phyloP scores from a whole-genome alignment of 805 yeast species.

The Maudiozyma serrabonitensis region DNA sequence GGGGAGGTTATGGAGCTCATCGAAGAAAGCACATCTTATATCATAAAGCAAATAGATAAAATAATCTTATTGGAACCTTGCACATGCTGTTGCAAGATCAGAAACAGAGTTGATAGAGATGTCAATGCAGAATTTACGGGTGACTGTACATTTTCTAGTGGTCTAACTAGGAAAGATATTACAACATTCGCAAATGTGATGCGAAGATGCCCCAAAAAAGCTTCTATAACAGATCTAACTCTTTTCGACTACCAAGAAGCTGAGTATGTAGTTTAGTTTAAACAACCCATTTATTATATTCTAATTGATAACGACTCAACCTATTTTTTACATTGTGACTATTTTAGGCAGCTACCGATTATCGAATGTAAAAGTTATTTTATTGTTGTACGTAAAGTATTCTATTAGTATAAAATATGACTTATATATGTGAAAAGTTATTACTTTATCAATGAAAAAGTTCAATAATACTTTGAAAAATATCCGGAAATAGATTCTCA shows the following conservation, averaged over 20 bases:
- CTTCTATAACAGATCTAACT: slow-evolving; percentile 12
- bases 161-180: slow-evolving; percentile 41
- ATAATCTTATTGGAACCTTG: slow-evolving; percentile 45
- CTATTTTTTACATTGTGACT: too few relatives aligned
- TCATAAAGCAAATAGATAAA: slow-evolving; percentile 25
- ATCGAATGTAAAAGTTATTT: too few relatives aligned
- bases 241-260: slow-evolving; percentile 14
- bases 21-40: slow-evolving; percentile 1
- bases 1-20: not conserved
- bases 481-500: not conserved
- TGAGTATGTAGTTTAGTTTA: slow-evolving; percentile 3
- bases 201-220: slow-evolving; percentile 4
- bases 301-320: too few relatives aligned
- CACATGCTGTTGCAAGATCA: slow-evolving; percentile 37
- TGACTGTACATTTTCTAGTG: slow-evolving; percentile 41
- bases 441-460: not conserved
- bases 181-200: slow-evolving; percentile 15
- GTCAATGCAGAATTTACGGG: not conserved
- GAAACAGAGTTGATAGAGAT: slow-evolving; percentile 1
- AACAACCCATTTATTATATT: too few relatives aligned
- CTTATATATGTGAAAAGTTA: not conserved
- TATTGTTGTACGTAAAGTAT: too few relatives aligned
- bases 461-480: not conserved
- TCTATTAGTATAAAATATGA: too few relatives aligned
- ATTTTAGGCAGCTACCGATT: too few relatives aligned